Evolutionary conservation across 768 basidiomycete genomes (phyloP), one percentile per base, ranked within the genome.

Genomic region (Boletus pseudopeckii): DNA sequence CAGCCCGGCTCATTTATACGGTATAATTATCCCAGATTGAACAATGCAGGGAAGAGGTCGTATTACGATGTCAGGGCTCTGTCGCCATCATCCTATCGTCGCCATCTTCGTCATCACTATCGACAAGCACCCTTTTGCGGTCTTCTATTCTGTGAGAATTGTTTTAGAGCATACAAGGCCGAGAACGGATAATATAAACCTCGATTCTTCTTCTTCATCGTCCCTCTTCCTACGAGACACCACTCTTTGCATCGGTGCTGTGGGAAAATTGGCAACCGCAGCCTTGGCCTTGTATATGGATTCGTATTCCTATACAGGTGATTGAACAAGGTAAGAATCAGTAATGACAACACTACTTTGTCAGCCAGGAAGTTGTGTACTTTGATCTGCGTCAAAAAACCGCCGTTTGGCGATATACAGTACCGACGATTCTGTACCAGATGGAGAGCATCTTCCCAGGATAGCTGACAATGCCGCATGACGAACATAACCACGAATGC

Each of bases 401-500:
- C 93, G 14, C 87, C 85, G 62, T 96, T 93, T 11, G 92, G 94
- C 1, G 90, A 91, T 57, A 95, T 94, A 70, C 93, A 97, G 63
- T 96, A 97, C 42, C 93, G 81, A 44, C 92, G 79, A 59, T 93
- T 93, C 69, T 94, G 92, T 4, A 94, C 92, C 64, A 89, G 72
- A 63, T 92, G 90, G 45, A 94, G 75, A 0, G 91, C 92, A 51
- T 94, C 90, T 73, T 93, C 91, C 87, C 88, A 93, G 37, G 84
- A 84, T 28, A 92, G 72, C 28, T 83, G 81, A 67, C 84, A 84
- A 62, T 87, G 81, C 54, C 90, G 86, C 92, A 94, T 94, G 36
- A 90, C 90, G 66, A 90, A 94, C 89, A 93, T 93, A 49, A 94
- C 88, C 22, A 92, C 92, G 54, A 94, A 92, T 1, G 91, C 81